phyloP scores from a whole-genome alignment of 2,329 filamentous ascomycete genomes.

The Colletotrichum sp. region DNA sequence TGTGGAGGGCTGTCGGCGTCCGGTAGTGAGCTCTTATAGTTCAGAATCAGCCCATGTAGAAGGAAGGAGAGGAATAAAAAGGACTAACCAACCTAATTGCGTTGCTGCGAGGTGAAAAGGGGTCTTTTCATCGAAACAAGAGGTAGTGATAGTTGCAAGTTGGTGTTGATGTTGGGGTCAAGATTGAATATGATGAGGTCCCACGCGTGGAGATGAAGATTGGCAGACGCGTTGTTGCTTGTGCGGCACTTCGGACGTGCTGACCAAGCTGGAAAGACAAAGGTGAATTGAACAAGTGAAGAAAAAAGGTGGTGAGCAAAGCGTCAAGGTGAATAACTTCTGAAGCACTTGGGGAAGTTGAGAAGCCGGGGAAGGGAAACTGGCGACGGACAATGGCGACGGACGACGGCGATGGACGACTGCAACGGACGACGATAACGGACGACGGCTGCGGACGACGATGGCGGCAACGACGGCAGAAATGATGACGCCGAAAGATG shows the following conservation, averaged over 20 bases:
- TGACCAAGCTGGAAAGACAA: neutral
- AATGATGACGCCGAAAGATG: neutral
- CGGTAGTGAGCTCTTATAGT: neutral
- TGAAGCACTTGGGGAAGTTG: neutral
- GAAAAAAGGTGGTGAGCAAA: neutral
- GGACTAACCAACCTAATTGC: fast-evolving
- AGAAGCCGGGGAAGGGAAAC: fast-evolving
- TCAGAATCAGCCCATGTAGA: neutral
- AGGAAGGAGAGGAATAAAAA: neutral
- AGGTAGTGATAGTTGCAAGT: neutral
- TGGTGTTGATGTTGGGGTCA: neutral
- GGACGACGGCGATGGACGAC: neutral
- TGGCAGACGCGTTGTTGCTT: neutral
- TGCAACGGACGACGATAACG: neutral
- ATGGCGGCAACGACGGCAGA: neutral
- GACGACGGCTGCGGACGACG: neutral
- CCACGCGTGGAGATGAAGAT: neutral
- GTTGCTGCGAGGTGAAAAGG: neutral
- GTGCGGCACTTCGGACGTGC: fast-evolving
- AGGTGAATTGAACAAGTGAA: neutral
- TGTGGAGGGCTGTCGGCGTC: neutral
- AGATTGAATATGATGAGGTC: neutral
- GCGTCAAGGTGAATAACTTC: neutral
- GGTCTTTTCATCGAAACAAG: neutral
- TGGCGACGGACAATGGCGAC: neutral